Evolutionary conservation across 106 monocot species (phyloP).

Genomic region (Triglochin maritima): DNA sequence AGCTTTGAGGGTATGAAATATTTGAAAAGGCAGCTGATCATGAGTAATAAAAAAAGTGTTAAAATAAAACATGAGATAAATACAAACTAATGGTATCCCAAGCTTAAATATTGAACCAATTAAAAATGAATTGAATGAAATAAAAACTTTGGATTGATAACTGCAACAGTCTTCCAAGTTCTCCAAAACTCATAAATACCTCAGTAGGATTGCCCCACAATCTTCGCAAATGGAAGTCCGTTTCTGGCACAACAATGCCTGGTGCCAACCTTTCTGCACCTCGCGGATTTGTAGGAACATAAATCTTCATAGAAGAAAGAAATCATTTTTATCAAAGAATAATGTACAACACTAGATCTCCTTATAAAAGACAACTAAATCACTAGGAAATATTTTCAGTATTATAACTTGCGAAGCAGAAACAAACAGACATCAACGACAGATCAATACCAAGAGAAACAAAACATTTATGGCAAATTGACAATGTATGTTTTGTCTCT

Average conservation of each 20-base stretch:
- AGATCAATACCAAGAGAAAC: no score
- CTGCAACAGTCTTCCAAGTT: no score
- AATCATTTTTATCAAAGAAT: not conserved
- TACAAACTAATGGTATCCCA: no score
- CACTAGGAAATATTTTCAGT: not conserved
- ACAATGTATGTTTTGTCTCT: no score
- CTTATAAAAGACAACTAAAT: not conserved
- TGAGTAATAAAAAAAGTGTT: not conserved
- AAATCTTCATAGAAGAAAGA: constrained; percentile 13
- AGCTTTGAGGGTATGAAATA: not conserved
- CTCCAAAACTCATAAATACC: not conserved
- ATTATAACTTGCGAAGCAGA: no score
- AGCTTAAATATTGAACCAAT: no score
- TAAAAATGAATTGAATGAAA: no score
- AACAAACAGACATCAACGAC: no score
- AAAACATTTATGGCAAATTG: no score
- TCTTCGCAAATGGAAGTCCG: constrained; percentile 20
- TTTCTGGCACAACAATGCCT: constrained; percentile 18
- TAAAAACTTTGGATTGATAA: no score
- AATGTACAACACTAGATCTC: not conserved
- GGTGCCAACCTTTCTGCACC: constrained; percentile 20
- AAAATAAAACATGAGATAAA: no score
- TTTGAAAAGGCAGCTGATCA: not conserved
- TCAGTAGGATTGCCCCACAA: constrained; percentile 23
- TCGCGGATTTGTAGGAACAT: constrained; percentile 24